A percentile compares a stretch with the other conserved stretches of the same genome.
phyloP scores from a whole-genome alignment of 108 stramenopile species.

The Poteriospumella lacustris region DNA sequence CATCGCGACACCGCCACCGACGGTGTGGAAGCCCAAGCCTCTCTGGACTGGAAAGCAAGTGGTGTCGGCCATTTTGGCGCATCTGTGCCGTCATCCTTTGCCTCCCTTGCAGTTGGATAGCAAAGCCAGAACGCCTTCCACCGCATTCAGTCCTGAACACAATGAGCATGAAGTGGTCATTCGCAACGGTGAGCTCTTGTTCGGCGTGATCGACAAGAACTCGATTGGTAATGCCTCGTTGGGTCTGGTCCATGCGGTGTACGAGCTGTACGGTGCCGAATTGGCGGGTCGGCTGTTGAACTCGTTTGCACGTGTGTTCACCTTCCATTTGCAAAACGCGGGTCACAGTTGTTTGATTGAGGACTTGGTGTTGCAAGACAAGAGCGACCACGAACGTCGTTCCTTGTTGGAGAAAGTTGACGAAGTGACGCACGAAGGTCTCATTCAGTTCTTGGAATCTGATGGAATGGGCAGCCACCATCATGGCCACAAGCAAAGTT shows the following conservation, averaged over 20 bases:
- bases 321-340: constrained; percentile 80
- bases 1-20: constrained; percentile 83
- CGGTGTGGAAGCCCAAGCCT: constrained; percentile 75
- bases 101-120: constrained; percentile 55
- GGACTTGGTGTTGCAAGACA: constrained; percentile 79
- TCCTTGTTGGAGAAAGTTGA: constrained; percentile 45
- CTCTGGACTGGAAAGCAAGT: constrained; percentile 61
- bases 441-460: not conserved
- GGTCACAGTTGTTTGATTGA: constrained; percentile 96
- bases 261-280: constrained; percentile 86
- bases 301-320: constrained; percentile 87
- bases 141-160: constrained; percentile 73
- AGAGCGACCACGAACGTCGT: constrained; percentile 69
- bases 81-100: constrained; percentile 35
- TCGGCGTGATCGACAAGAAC: constrained; percentile 93
- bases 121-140: constrained; percentile 82
- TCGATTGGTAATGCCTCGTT: constrained; percentile 78
- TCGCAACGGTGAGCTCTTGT: constrained; percentile 78
- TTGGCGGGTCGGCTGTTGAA: constrained; percentile 79
- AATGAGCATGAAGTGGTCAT: constrained; percentile 85
- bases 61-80: constrained; percentile 59
- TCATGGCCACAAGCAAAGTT: not conserved
- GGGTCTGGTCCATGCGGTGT: constrained; percentile 88
- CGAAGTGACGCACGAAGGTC: not conserved
- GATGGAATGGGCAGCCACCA: no score